Conservation (phyloP, 345 rosid genomes). For the Ceriops decandra region DNA sequence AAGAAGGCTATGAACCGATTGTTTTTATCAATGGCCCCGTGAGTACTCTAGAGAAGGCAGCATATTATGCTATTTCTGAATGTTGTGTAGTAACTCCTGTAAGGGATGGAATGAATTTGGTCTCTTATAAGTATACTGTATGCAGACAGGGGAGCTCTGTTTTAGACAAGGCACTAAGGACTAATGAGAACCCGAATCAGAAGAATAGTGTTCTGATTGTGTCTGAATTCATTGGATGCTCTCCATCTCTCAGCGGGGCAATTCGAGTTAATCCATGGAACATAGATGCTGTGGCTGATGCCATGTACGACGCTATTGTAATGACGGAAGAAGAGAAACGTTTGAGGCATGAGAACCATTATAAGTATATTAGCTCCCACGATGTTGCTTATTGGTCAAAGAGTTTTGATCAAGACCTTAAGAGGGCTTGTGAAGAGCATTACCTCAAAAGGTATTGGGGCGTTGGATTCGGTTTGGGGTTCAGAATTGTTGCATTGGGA, state of each 20-base stretch:
- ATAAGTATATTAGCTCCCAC: constrained; percentile 75
- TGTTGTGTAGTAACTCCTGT: constrained; percentile 77
- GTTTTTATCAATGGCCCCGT: constrained; percentile 48
- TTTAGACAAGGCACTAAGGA: constrained; percentile 51
- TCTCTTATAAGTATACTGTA: constrained; percentile 72
- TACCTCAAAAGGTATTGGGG: constrained; percentile 67
- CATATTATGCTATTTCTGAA: constrained; percentile 64
- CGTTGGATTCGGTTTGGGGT: constrained; percentile 66
- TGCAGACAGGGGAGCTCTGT: constrained; percentile 67
- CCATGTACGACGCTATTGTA: constrained; percentile 50
- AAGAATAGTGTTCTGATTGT: constrained; percentile 67
- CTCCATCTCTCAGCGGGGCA: constrained; percentile 87
- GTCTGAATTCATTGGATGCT: constrained; percentile 87
- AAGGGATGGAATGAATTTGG: constrained; percentile 90
- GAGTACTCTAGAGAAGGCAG: constrained; percentile 58
- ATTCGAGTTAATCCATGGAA: constrained; percentile 87
- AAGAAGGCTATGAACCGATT: constrained; percentile 60
- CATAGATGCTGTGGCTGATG: constrained; percentile 53
- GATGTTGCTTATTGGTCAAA: constrained; percentile 75
- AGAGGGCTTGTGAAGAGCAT: constrained; percentile 72
- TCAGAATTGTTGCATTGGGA: constrained; percentile 65
- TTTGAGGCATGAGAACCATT: constrained; percentile 78
- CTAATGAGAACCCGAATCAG: constrained; percentile 22
- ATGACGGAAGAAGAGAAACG: constrained; percentile 51
- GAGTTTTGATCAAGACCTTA: constrained; percentile 71